Evolutionary conservation across 2,329 filamentous ascomycete genomes (phyloP), one percentile per base, ranked within the genome.

Genomic region (Nothophaeocryptopus gaeumannii): DNA sequence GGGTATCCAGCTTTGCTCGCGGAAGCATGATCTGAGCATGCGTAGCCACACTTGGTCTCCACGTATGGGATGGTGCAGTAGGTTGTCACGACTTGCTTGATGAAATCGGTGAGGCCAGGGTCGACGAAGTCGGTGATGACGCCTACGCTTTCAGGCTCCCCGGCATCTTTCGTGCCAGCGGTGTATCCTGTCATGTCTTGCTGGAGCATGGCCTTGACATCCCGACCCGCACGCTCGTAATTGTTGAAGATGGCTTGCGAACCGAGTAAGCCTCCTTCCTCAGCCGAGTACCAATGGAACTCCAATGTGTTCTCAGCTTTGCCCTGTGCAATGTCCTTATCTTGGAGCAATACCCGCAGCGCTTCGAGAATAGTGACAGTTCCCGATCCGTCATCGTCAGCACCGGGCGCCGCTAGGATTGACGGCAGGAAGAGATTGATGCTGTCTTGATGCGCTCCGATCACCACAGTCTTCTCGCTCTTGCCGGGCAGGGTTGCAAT

Each of bases 131-230:
- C 92, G 4, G 88, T 90, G 63, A 97, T 95, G 44, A 97, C 88
- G 37, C 92, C 92, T 2, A 97, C 88, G 39, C 84, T 86, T 76
- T 96, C 92, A 5, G 83, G 80, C 70, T 88, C 78, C 51, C 90
- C 90, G 2, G 88, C 85, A 58, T 93, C 87, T 14, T 93, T 73
- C 0, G 90, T 95, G 63, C 84, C 85, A 67, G 91, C 83, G 5
- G 90, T 80, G 67, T 86, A 96, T 13, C 92, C 92, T 1, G 89
- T 95, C 92, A 97, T 97, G 71, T 97, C 92, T 72, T 97, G 92
- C 74, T 97, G 92, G 47, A 97, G 81, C 93, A 97, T 97, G 31
- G 92, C 92, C 74, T 92, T 95, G 69, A 97, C 79, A 58, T 92
- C 83, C 20, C 85, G 81, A 30, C 80, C 78, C 15, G 80, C 72